Base-by-base conservation (phyloP, 176 grass and related monocot genomes). In the Triticum dicoccoides region DNA sequence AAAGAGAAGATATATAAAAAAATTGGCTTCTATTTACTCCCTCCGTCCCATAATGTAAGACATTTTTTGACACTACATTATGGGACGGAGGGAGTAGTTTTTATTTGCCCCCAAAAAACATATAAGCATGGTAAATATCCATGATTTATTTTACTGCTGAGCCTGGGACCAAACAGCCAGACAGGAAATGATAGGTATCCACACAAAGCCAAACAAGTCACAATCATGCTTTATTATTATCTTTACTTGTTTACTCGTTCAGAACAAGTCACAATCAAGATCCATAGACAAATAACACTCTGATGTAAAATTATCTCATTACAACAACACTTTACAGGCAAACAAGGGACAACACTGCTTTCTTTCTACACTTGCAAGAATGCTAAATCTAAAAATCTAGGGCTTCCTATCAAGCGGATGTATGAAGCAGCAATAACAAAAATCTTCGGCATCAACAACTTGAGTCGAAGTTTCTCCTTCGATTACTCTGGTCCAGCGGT, bases 381-480 rank as follows among this genome's bases (percentile, higher is more conserved):
- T 79, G 32, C 61, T 59, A 65, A 78, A 82, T 82, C 65, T 88
- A 88, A 41, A 78, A 69, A 18, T 38, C 58, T n/a, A 88, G 18
- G 61, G 32, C 51, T 54, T 30, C 52, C 49, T 88, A 85, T 81
- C 39, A 20, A 21, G 15, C 38, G 69, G 78, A 8, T 11, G n/a
- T 77, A 37, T 91, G 64, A 78, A 45, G 54, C 39, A 85, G 72
- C 24, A 82, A 78, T 54, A 73, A 56, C 41, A 66, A 78, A 88
- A 82, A 73, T 82, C 90, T 86, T 88, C 72, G 71, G 56, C 86
- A 82, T 78, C 86, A 81, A 87, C 75, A 87, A 65, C 71, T 81
- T 70, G 84, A 63, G 61, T 83, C 83, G 44, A 92, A 84, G 65
- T 77, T 84, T 87, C 70, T 87, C 86, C 82, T 73, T 77, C 82